Base-by-base conservation (phyloP, 2,329 filamentous ascomycete genomes). In the Periconia macrospinosa region DNA sequence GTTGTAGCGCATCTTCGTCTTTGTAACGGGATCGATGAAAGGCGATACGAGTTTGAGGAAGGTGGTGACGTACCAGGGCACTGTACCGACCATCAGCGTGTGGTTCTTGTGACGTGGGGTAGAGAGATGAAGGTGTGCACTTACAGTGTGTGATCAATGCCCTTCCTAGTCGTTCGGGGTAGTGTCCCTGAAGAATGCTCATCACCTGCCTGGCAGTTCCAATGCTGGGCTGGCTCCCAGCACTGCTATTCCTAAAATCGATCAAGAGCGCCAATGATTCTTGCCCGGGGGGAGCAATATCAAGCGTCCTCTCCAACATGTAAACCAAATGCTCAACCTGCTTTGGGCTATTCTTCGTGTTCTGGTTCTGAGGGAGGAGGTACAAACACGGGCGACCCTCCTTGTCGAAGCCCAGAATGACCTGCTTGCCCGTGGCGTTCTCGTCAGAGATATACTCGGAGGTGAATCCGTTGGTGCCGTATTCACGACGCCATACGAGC, bases 1-100 rank as follows among this genome's bases (percentile, higher is more conserved):
- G 79, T 97, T 97, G 82, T 96, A 97, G 79, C 94, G 95, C 78
- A 99, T 87, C 81, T 99, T 99, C 69, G 94, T 87, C 54, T 90
- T 86, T 10, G 94, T 99, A 66, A 92, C 79, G 8, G 94, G 94
- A 75, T 99, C 94, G 76, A 99, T 96, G 76, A 99, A 97, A 40
- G 93, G 92, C 5, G 86, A 92, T 76, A 99, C 92, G 66, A 97
- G 79, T 76, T 96, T 97, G 83, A 97, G 96, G 82, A 99, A 99
- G 47, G 90, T 90, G 74, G 85, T 88, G 56, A 97, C 90, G 59
- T 96, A 83, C 86, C 91, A 97, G 0, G 93, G 93, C 46, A 96
- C 90, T 93, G 59, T 23, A 27, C 23, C 17, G 40, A 41, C 6
- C 7, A 42, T 35, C 43, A 23, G 18, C 17, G 15, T 15, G 14